phyloP scores from a whole-genome alignment of 495 filamentous ascomycete genomes.

The Annulohypoxylon moriforme region DNA sequence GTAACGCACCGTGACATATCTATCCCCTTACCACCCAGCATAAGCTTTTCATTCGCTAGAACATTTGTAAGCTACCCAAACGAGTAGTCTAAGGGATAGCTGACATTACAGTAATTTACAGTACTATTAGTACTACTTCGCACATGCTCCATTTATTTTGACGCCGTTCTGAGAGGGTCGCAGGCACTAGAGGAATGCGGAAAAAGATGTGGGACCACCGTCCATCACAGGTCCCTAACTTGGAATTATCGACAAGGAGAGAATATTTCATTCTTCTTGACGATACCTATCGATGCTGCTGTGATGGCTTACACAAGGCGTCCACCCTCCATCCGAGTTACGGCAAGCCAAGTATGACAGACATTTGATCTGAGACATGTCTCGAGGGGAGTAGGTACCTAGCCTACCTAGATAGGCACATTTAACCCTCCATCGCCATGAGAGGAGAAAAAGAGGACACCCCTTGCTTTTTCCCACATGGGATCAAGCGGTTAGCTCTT shows the following conservation, averaged over 20 bases:
- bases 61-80: too few relatives aligned
- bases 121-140: too few relatives aligned
- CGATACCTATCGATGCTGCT: constrained; percentile 20
- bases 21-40: too few relatives aligned
- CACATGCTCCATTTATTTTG: too few relatives aligned
- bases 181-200: constrained; percentile 32
- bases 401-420: constrained; percentile 2
- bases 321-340: constrained; percentile 22
- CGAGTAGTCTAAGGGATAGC: too few relatives aligned
- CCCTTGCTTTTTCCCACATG: constrained; percentile 34
- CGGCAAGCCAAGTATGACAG: constrained; percentile 33
- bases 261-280: constrained; percentile 23
- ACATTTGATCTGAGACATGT: constrained; percentile 39
- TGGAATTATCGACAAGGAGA: constrained; percentile 23
- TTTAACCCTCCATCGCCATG: constrained; percentile 4
- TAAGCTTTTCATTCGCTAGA: too few relatives aligned
- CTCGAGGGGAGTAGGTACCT: background rate
- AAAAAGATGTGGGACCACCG: constrained; percentile 37
- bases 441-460: constrained; percentile 14
- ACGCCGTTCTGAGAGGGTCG: too few relatives aligned
- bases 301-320: constrained; percentile 35
- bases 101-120: too few relatives aligned
- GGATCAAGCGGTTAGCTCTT: constrained; percentile 20
- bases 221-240: constrained; percentile 28
- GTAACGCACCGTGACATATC: too few relatives aligned